phyloP scores from a whole-genome alignment of 352 stramenopile species.

The Thalassiosira pacifica region DNA sequence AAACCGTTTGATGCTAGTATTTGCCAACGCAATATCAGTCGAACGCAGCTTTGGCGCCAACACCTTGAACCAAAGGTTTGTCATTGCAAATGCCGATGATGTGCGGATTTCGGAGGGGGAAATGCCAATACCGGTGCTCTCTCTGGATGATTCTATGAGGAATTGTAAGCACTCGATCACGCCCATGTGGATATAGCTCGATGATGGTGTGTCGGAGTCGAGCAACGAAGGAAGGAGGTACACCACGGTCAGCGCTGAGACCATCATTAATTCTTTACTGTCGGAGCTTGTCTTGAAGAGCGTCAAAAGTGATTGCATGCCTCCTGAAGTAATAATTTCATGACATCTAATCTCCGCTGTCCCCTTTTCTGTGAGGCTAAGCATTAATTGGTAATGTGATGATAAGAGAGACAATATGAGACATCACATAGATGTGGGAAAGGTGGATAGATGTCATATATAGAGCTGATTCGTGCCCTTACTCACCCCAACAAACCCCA shows the following conservation, averaged over 20 bases:
- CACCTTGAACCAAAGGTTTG: conserved; percentile 70
- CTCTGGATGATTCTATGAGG: conserved; percentile 14
- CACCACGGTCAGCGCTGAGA: conserved; percentile 67
- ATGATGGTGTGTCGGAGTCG: conserved; percentile 37
- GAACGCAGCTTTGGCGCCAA: conserved; percentile 48
- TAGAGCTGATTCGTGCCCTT: neutral
- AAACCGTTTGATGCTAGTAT: conserved; percentile 30
- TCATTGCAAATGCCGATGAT: conserved; percentile 65
- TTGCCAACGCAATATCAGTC: conserved; percentile 31
- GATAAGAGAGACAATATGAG: neutral
- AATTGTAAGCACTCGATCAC: conserved; percentile 73
- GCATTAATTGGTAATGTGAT: conserved; percentile 20
- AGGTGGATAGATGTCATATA: neutral
- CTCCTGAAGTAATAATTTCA: conserved; percentile 75
- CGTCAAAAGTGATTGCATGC: conserved; percentile 76
- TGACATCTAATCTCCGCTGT: conserved; percentile 15
- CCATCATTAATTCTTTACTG: conserved; percentile 55
- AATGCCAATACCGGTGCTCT: conserved; percentile 50
- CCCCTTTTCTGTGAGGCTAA: conserved; percentile 20
- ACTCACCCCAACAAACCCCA: conserved; percentile 60
- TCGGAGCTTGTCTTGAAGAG: conserved; percentile 63
- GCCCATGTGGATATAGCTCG: conserved; percentile 35
- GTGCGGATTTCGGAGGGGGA: conserved; percentile 61
- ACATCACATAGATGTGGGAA: neutral
- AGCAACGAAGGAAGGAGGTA: conserved; percentile 72